A percentile compares a stretch with the other conserved stretches of the same genome.
Evolutionary conservation across 768 basidiomycete genomes (phyloP).

Genomic region (Tulasnella sp.): DNA sequence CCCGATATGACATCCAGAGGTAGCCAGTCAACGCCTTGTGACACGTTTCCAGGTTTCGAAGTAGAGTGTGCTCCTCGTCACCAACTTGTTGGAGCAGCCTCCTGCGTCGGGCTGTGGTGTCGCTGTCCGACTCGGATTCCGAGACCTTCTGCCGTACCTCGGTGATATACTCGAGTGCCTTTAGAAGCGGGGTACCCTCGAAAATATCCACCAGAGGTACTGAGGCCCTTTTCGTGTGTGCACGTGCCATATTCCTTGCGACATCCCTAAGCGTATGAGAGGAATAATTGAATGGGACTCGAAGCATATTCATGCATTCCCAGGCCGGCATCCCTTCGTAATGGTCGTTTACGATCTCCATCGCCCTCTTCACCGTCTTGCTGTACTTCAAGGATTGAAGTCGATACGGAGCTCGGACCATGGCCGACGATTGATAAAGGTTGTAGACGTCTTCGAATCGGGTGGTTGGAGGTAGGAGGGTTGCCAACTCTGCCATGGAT

Average conservation of each 20-base stretch:
- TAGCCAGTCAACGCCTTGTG: conserved; percentile 74
- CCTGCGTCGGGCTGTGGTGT: background rate
- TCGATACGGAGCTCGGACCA: conserved; percentile 35
- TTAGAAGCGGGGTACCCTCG: conserved; percentile 34
- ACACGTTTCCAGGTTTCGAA: conserved; percentile 51
- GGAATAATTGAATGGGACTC: conserved; percentile 6
- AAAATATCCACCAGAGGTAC: conserved; percentile 41
- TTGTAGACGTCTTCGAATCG: conserved; percentile 35
- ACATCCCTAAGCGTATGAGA: conserved; percentile 24
- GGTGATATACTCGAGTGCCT: conserved; percentile 40
- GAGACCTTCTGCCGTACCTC: conserved; percentile 26
- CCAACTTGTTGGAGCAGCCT: conserved; percentile 14
- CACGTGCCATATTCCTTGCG: conserved; percentile 33
- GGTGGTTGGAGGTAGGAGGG: conserved; percentile 30
- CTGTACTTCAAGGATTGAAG: conserved; percentile 7
- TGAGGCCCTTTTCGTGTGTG: conserved; percentile 36
- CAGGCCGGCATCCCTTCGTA: background rate
- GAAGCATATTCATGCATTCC: conserved; percentile 15
- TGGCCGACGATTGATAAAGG: conserved; percentile 37
- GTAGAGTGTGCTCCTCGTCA: conserved; percentile 24
- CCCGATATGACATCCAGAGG: conserved; percentile 74
- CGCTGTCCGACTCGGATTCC: conserved; percentile 3
- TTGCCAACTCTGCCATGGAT: conserved; percentile 26
- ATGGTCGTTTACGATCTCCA: background rate
- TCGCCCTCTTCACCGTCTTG: background rate